phyloP scores from a whole-genome alignment of 2,329 filamentous ascomycete species.

The Fusarium dlaminii region DNA sequence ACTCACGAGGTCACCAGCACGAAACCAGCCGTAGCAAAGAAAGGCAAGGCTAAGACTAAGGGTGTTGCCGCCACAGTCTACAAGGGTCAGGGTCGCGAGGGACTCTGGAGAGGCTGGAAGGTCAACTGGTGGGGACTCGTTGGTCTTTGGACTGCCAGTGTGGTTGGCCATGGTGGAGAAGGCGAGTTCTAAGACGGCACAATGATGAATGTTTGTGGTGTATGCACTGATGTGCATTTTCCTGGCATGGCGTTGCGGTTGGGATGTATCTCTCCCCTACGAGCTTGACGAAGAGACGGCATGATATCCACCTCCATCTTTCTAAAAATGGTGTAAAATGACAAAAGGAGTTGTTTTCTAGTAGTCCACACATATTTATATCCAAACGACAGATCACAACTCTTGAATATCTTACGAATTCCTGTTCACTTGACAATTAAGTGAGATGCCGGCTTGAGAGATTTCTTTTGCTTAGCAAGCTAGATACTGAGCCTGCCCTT shows the following conservation, averaged over 20 bases:
- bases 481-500: neutral
- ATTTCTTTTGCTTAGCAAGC: neutral
- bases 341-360: constrained; percentile 22
- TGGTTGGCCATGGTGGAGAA: constrained; percentile 69
- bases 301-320: constrained; percentile 53
- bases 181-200: constrained; percentile 61
- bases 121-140: constrained; percentile 82
- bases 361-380: constrained; percentile 38
- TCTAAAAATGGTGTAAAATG: constrained; percentile 34
- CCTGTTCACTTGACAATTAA: neutral
- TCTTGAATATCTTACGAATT: constrained; percentile 12
- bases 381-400: constrained; percentile 27
- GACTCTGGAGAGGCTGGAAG: constrained; percentile 79
- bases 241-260: constrained; percentile 49
- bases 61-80: constrained; percentile 49
- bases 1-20: constrained; percentile 57
- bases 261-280: constrained; percentile 49
- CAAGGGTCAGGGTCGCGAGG: constrained; percentile 74
- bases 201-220: constrained; percentile 29
- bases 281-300: constrained; percentile 51
- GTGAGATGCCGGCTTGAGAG: neutral
- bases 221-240: constrained; percentile 42
- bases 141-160: constrained; percentile 76
- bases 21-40: constrained; percentile 45
- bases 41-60: constrained; percentile 46